Conservation (phyloP, 257 asterid genomes). For the Solanum okadae region DNA sequence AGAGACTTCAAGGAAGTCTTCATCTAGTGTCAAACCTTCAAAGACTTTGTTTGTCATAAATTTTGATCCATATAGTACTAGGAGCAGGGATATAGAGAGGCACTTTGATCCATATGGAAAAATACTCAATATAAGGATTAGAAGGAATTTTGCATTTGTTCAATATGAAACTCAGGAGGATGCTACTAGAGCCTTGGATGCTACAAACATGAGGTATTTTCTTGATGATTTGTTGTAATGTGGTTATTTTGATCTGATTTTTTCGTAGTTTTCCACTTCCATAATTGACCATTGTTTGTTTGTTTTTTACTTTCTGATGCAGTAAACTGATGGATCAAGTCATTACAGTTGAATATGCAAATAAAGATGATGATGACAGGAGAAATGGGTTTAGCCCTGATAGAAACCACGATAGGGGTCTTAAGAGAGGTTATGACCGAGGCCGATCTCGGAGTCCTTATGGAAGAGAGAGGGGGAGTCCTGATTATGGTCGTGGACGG, state of each 20-base stretch:
- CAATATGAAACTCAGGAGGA: conserved; percentile 70
- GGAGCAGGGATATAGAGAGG: conserved; percentile 67
- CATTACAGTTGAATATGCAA: conserved; percentile 68
- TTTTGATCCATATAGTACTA: conserved; percentile 65
- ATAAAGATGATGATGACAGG: conserved; percentile 66
- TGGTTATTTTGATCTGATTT: neutral
- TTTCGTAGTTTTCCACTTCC: neutral
- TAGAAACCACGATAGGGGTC: conserved; percentile 52
- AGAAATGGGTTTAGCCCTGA: conserved; percentile 58
- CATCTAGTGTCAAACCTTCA: conserved; percentile 44
- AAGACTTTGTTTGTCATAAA: conserved; percentile 79
- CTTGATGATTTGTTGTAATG: neutral
- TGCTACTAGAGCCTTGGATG: conserved; percentile 73
- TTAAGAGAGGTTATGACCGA: conserved; percentile 51
- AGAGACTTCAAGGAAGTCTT: conserved; percentile 42
- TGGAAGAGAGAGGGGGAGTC: conserved; percentile 70
- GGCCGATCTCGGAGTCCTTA: conserved; percentile 57
- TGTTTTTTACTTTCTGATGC: conserved; percentile 1
- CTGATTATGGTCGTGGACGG: conserved; percentile 64
- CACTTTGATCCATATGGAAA: conserved; percentile 77
- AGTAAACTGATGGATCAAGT: conserved; percentile 72
- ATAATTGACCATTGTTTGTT: neutral
- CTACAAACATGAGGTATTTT: conserved; percentile 63
- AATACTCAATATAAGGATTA: conserved; percentile 59
- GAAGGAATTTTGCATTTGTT: conserved; percentile 71